phyloP scores from a whole-genome alignment of 441 rosid species.

The Adansonia rubrostipa region DNA sequence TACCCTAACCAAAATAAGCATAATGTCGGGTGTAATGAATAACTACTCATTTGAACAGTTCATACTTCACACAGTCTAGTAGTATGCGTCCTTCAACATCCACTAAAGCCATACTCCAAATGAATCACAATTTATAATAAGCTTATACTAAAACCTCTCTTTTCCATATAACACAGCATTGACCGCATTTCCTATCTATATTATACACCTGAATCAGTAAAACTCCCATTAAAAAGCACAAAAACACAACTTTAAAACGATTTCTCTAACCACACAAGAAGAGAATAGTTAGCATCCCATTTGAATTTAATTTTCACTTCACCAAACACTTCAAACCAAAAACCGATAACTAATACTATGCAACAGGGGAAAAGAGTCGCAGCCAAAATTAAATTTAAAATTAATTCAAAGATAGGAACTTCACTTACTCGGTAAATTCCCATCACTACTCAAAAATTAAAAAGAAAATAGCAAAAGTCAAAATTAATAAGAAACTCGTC shows the following conservation, averaged over 20 bases:
- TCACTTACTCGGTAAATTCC: neutral
- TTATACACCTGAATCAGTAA: neutral
- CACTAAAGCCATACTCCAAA: neutral
- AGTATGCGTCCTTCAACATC: neutral
- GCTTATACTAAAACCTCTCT: neutral
- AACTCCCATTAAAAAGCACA: neutral
- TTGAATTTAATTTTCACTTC: neutral
- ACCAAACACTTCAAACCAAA: neutral
- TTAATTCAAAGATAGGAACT: neutral
- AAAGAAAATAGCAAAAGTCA: no score
- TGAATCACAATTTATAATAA: neutral
- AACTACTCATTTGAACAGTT: neutral
- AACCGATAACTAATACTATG: neutral
- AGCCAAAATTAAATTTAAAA: neutral
- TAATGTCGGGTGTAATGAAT: neutral
- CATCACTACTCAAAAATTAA: neutral
- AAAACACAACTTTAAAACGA: neutral
- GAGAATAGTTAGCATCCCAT: no score
- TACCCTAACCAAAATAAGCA: constrained; percentile 15
- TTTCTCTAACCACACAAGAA: neutral
- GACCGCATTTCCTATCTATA: neutral
- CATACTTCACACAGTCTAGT: neutral
- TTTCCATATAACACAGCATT: neutral
- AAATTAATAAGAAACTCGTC: neutral
- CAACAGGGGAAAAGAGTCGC: neutral